Conservation (phyloP, 768 basidiomycete genomes). For the Tricholomella constricta region DNA sequence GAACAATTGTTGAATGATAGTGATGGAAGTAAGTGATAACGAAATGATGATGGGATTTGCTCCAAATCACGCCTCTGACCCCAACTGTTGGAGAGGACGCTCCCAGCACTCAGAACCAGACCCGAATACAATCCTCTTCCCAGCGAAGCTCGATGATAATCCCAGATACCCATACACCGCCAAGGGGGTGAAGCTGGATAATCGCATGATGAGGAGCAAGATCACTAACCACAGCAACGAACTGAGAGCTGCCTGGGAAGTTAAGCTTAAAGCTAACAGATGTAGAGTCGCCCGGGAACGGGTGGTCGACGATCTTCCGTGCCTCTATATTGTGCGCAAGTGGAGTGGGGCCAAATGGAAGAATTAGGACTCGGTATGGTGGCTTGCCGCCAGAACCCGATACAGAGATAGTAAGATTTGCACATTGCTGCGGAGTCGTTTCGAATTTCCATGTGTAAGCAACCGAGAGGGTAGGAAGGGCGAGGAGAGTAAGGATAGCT, state of each 20-base stretch:
- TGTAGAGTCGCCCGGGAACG: constrained; percentile 46
- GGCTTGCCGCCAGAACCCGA: constrained; percentile 58
- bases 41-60: too few relatives aligned
- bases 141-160: not conserved
- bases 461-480: constrained; percentile 28
- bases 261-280: constrained; percentile 56
- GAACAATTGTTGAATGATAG: not conserved
- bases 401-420: constrained; percentile 59
- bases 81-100: not conserved
- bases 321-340: constrained; percentile 64
- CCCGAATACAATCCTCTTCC: not conserved
- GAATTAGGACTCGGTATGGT: constrained; percentile 66
- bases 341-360: constrained; percentile 68
- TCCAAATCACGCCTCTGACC: too few relatives aligned
- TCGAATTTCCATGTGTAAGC: constrained; percentile 52
- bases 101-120: not conserved
- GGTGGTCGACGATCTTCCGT: constrained; percentile 56
- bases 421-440: constrained; percentile 62
- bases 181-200: too few relatives aligned
- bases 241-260: constrained; percentile 69
- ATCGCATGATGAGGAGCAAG: not conserved
- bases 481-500: constrained; percentile 24
- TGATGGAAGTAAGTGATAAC: too few relatives aligned
- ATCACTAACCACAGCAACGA: constrained; percentile 74
- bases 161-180: not conserved